Evolutionary conservation across 441 rosid species (phyloP), one percentile per base, ranked within the genome.

Genomic region (Isatis lusitanica): DNA sequence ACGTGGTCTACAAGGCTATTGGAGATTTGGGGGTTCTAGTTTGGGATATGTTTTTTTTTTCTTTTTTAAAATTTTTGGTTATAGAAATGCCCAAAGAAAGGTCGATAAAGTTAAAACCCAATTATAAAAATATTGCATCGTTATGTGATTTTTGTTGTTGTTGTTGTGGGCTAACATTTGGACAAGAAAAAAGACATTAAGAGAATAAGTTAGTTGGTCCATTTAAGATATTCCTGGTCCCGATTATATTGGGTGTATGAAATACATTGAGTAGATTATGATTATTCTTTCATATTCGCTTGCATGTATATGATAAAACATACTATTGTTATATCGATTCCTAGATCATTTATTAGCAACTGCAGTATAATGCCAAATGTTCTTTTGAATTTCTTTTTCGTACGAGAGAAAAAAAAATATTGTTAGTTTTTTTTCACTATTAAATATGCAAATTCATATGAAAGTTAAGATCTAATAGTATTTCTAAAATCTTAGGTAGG

Each of bases 171-270:
- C 6, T 31, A 13, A 43, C 36, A 59, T 59, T 59, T 40, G 46
- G 62, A 59, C 68, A 30, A 33, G 40, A 39, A 31, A 30, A 55
- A 67, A 52, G 56, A 61, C 63, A 68, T n/a, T 3, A 52, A 62
- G 38, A 69, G 70, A 63, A 75, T 63, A 55, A 63, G 75, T 69
- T 70, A 2, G 79, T 70, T 70, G 75, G 21, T 76, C 13, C 33
- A 75, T 70, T 70, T 28, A 74, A 70, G 61, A 55, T 9, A 75
- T 70, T 70, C 60, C 44, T 70, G 75, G 79, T 75, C 71, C 71
- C 79, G 56, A 57, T 63, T 46, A n/a, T 57, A 43, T 38, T 66
- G 50, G 58, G 42, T 44, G 30, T 38, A 47, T 60, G 18, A 68
- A 35, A 42, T 59, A 68, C 58, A 68, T 12, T 55, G 66, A 63